phyloP scores from a whole-genome alignment of 2,329 filamentous ascomycete species.

The Aspergillus thermomutatus region DNA sequence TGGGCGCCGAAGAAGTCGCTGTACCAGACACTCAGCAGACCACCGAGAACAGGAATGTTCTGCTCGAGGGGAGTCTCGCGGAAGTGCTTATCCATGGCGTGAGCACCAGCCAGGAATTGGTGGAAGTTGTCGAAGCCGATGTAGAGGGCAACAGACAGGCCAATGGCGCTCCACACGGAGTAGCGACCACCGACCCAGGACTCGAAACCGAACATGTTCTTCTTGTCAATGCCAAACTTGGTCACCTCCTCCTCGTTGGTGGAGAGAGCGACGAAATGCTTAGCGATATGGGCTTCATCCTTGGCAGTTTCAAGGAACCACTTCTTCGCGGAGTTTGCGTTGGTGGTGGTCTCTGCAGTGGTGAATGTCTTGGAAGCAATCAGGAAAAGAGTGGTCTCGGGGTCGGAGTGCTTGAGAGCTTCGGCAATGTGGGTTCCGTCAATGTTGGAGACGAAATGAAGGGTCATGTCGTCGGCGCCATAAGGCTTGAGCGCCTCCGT shows the following conservation, averaged over 20 bases:
- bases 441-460: slow-evolving; percentile 99
- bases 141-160: slow-evolving; percentile 88
- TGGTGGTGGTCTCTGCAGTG: slow-evolving; percentile 93
- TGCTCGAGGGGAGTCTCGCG: slow-evolving; percentile 81
- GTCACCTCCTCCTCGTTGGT: slow-evolving; percentile 94
- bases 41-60: slow-evolving; percentile 91
- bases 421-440: slow-evolving; percentile 97
- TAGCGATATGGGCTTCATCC: slow-evolving; percentile 74
- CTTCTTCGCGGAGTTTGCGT: slow-evolving; percentile 92
- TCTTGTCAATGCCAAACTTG: slow-evolving; percentile 97
- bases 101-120: slow-evolving; percentile 88
- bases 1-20: slow-evolving; percentile 98
- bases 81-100: slow-evolving; percentile 99
- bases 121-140: slow-evolving; percentile 98
- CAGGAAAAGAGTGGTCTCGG: slow-evolving; percentile 98
- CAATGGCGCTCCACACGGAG: slow-evolving; percentile 98
- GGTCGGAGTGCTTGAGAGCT: slow-evolving; percentile 81
- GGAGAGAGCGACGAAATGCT: slow-evolving; percentile 97
- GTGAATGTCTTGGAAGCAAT: slow-evolving; percentile 99
- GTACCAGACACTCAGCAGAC: slow-evolving; percentile 96
- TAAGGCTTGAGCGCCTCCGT: slow-evolving; percentile 97
- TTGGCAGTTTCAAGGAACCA: slow-evolving; percentile 91
- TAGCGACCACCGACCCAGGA: slow-evolving; percentile 98
- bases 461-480: slow-evolving; percentile 75
- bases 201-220: slow-evolving; percentile 99